Evolutionary conservation across 2,329 filamentous ascomycete species (phyloP).

Genomic region (Aspergillus pseudoterreus): DNA sequence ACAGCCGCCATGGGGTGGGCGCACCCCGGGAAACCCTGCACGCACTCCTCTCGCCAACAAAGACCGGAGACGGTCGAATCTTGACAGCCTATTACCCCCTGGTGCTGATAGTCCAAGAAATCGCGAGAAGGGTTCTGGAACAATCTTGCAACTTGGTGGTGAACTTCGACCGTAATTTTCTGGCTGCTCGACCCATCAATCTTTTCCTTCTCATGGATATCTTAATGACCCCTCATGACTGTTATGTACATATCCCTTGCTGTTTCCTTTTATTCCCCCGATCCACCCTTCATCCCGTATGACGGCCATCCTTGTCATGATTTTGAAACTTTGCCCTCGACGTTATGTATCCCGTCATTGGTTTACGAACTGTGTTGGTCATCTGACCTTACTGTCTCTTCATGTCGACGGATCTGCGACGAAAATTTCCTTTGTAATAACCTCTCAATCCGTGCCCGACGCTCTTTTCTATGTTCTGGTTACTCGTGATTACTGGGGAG

Average conservation of each 20-base stretch:
- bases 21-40: slow-evolving; percentile 50
- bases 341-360: no score
- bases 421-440: no score
- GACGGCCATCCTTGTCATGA: slow-evolving; percentile 16
- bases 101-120: slow-evolving; percentile 43
- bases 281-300: not conserved
- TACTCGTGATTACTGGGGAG: not conserved
- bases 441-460: no score
- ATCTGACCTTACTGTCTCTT: no score
- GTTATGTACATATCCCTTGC: slow-evolving; percentile 9
- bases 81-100: slow-evolving; percentile 68
- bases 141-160: slow-evolving; percentile 65
- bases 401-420: no score
- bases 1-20: slow-evolving; percentile 70
- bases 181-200: not conserved
- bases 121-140: slow-evolving; percentile 45
- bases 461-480: no score
- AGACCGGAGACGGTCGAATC: slow-evolving; percentile 73
- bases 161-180: slow-evolving; percentile 53
- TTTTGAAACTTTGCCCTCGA: no score
- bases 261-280: not conserved
- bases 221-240: slow-evolving; percentile 22
- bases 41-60: slow-evolving; percentile 70
- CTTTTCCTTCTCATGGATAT: slow-evolving; percentile 16
- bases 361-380: not conserved